phyloP scores from a whole-genome alignment of 768 basidiomycete genomes.

The Psilocybe sp. region DNA sequence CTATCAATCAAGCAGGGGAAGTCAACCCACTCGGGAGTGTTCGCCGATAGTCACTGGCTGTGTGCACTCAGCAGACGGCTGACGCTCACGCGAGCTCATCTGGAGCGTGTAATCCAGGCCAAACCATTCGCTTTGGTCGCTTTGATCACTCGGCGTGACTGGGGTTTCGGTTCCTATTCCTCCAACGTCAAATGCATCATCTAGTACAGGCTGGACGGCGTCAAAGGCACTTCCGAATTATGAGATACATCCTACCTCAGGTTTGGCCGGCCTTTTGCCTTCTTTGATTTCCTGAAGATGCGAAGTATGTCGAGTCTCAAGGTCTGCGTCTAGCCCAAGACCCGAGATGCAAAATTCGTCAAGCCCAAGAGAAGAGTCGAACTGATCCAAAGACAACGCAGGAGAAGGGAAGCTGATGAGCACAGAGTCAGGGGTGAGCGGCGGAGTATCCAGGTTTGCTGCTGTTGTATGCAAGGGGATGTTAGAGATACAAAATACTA shows the following conservation, averaged over 20 bases:
- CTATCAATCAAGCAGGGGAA: not conserved
- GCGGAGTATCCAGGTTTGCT: no score
- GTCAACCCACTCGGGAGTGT: constrained; percentile 33
- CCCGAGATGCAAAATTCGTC: constrained; percentile 3
- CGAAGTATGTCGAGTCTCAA: constrained; percentile 11
- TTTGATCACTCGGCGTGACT: not conserved
- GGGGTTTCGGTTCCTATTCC: not conserved
- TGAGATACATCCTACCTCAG: constrained; percentile 17
- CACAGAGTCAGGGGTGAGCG: no score
- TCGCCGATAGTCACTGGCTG: constrained; percentile 31
- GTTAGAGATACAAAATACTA: no score
- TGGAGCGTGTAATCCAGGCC: constrained; percentile 42
- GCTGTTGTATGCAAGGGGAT: no score
- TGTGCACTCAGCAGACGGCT: constrained; percentile 21
- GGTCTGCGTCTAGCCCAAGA: constrained; percentile 7
- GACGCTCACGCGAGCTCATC: constrained; percentile 35
- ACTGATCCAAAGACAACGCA: no score
- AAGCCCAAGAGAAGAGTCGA: constrained; percentile 1
- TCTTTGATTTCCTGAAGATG: constrained; percentile 32
- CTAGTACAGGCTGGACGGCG: not conserved
- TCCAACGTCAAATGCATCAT: not conserved
- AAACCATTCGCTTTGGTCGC: constrained; percentile 37
- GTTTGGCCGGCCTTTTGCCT: constrained; percentile 34
- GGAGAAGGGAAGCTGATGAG: no score
- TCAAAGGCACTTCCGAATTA: not conserved